Base-by-base conservation (phyloP, 2,329 filamentous ascomycete species). In the Penicillium oxalicum region DNA sequence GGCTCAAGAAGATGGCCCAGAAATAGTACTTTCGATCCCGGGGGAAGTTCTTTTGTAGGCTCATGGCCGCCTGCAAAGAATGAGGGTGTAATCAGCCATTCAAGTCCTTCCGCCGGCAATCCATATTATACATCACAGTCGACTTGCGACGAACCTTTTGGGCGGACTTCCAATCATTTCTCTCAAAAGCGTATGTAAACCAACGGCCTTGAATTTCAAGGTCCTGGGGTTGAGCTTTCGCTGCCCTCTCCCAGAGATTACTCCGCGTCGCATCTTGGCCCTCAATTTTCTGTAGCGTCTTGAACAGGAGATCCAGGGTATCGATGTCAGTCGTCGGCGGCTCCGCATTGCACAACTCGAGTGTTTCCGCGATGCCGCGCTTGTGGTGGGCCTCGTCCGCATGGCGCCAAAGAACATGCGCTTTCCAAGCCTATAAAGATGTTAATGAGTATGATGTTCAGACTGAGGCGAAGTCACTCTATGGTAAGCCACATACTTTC, bases 1-100 rank as follows among this genome's bases (percentile, higher is more conserved):
- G 66, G 50, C 69, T 73, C 54, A 73, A 65, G 48, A 77, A 68
- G 27, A 76, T 74, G 26, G 73, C 73, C 71, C 73, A 75, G 53
- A 76, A 73, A 50, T 74, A 71, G 55, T 75, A 76, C 41, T 74
- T 68, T 40, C 74, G 66, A 25, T 70, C 66, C 51, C 70, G 71
- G 1, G 74, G 71, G 48, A 76, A 77, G 48, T 74, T 74, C 54
- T 69, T 75, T 53, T 74, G 71, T 37, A 76, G 69, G 50, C 68
- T 70, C 73, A 76, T 76, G 40, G 73, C 70, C 49, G 74, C 74
- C 73, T 76, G 54, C 44, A 37, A 49, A 13, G 29, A 34, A 27
- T 44, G 9, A 9, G 12, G 29, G n/a, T 25, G 24, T 43, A 18
- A 39, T 56, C 18, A 47, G 40, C 33, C 27, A 26, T 24, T 13